These are phyloP conservation scores for Anastatica hierochuntica DNA, from an alignment of 345 rosid genomes.

Conservation along the genomic window DNA sequence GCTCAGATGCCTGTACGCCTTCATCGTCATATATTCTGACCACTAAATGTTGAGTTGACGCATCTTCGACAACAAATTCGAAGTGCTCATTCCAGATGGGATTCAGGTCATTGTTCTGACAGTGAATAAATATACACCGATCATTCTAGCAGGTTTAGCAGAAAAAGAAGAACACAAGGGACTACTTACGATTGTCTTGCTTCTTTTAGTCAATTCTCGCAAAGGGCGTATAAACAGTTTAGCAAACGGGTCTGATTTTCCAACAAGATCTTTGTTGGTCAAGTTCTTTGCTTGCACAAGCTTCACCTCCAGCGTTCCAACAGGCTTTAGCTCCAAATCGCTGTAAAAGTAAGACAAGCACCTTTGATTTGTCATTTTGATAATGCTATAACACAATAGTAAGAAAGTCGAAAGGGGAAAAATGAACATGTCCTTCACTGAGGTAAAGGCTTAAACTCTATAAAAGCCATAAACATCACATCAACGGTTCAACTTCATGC, in stretches of 20 bases:
- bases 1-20: constrained; percentile 82
- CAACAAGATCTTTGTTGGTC: constrained; percentile 89
- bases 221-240: constrained; percentile 70
- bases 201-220: constrained; percentile 61
- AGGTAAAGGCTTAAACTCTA: no score
- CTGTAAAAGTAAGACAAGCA: constrained; percentile 38
- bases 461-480: not conserved
- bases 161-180: not conserved
- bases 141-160: constrained; percentile 3
- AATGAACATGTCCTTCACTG: no score
- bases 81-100: constrained; percentile 99
- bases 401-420: not conserved
- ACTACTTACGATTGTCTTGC: constrained; percentile 71
- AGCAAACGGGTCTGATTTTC: constrained; percentile 98
- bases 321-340: constrained; percentile 88
- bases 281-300: constrained; percentile 92
- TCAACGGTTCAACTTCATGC: constrained; percentile 9
- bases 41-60: constrained; percentile 82
- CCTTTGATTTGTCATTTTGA: not conserved
- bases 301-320: constrained; percentile 87
- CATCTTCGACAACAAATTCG: constrained; percentile 82
- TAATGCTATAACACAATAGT: not conserved
- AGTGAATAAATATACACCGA: not conserved
- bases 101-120: constrained; percentile 86
- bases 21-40: constrained; percentile 86